These are phyloP conservation scores for Fusarium foetens DNA, from an alignment of 2,329 filamentous ascomycete species.

Conservation along the genomic window DNA sequence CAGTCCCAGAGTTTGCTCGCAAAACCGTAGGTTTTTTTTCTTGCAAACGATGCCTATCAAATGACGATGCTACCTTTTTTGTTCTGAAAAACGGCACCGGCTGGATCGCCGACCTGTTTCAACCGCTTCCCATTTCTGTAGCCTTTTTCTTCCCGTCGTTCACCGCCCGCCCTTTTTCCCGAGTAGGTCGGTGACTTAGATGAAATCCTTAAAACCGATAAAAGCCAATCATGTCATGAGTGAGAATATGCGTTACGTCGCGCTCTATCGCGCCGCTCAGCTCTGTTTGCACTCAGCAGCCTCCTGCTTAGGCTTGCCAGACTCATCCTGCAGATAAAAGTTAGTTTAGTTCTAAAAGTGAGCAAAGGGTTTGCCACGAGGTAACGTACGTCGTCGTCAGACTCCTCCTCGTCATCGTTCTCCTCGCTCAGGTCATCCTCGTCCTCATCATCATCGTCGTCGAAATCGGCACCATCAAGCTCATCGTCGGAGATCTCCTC, in stretches of 20 bases:
- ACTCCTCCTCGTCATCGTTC: constrained; percentile 83
- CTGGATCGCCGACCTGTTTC: constrained; percentile 40
- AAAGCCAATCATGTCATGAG: constrained; percentile 44
- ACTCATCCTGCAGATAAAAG: constrained; percentile 72
- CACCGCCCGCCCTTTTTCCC: constrained; percentile 34
- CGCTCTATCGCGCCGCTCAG: constrained; percentile 63
- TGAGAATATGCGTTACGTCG: constrained; percentile 30
- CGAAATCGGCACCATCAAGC: constrained; percentile 81
- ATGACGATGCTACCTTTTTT: constrained; percentile 42
- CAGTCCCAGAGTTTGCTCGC: constrained; percentile 41
- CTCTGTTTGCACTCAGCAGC: constrained; percentile 97
- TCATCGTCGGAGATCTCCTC: constrained; percentile 91
- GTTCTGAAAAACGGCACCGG: constrained; percentile 43
- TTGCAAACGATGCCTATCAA: constrained; percentile 45
- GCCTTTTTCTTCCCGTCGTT: constrained; percentile 43
- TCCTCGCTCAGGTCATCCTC: constrained; percentile 88
- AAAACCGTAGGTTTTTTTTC: constrained; percentile 37
- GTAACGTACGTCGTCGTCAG: constrained; percentile 76
- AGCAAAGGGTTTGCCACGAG: background rate
- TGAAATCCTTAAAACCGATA: constrained; percentile 39
- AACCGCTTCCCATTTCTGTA: constrained; percentile 44
- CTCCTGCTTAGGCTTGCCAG: constrained; percentile 91
- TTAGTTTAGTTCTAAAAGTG: constrained; percentile 8
- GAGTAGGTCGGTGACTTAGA: constrained; percentile 38
- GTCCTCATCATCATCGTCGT: constrained; percentile 93